phyloP scores from a whole-genome alignment of 164 flowering plant genomes.

The Warburgia ugandensis region DNA sequence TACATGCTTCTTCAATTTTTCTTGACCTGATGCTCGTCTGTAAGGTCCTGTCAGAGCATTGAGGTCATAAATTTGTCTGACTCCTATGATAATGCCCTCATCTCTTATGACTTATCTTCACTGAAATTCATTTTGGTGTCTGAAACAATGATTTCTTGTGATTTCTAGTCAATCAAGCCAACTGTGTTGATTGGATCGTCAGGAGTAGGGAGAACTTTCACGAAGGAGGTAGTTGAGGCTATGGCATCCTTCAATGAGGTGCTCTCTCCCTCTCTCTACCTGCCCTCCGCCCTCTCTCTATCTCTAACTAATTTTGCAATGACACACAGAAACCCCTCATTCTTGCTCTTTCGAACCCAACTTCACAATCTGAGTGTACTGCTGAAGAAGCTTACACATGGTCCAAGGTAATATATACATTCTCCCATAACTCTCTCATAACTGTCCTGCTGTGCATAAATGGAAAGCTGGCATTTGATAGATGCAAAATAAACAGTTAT shows the following conservation, averaged over 20 bases:
- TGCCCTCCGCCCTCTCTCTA: constrained; percentile 3
- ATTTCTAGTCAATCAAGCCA: constrained; percentile 74
- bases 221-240: constrained; percentile 83
- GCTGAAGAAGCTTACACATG: constrained; percentile 93
- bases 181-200: constrained; percentile 83
- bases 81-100: too few relatives aligned
- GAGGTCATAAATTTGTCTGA: too few relatives aligned
- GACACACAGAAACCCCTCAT: constrained; percentile 78
- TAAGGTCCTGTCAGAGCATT: too few relatives aligned
- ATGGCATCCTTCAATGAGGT: constrained; percentile 79
- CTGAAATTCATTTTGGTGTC: too few relatives aligned
- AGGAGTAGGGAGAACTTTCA: constrained; percentile 73
- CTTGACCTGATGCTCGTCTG: too few relatives aligned
- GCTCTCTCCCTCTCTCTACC: background rate
- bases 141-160: too few relatives aligned
- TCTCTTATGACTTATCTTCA: too few relatives aligned
- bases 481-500: too few relatives aligned
- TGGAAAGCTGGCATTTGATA: too few relatives aligned
- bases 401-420: constrained; percentile 56
- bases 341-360: constrained; percentile 90
- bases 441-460: too few relatives aligned
- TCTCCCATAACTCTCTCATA: too few relatives aligned
- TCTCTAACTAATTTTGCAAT: constrained; percentile 1
- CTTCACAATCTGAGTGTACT: constrained; percentile 91
- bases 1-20: too few relatives aligned